phyloP scores from a whole-genome alignment of 202 grass and related monocot genomes.

The Brachypodium distachyon region DNA sequence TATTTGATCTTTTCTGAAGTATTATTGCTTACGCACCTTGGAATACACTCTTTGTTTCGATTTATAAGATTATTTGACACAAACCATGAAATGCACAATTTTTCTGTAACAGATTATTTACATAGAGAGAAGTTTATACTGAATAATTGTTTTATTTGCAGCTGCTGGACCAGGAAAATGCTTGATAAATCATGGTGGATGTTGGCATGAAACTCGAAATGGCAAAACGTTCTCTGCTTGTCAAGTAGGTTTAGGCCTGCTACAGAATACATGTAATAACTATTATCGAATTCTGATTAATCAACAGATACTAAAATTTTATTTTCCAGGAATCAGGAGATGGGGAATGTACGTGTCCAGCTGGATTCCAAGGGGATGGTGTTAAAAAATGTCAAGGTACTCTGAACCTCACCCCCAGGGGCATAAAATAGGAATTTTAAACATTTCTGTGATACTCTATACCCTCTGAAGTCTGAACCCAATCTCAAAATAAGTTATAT shows the following conservation, averaged over 20 bases:
- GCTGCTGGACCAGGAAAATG: slow-evolving; percentile 86
- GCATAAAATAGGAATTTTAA: too few relatives aligned
- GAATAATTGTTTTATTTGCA: slow-evolving; percentile 36
- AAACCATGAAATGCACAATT: not conserved
- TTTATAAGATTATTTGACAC: not conserved
- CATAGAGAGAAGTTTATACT: not conserved
- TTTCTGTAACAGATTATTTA: not conserved
- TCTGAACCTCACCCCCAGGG: not conserved
- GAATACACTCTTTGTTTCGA: not conserved
- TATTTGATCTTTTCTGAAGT: not conserved
- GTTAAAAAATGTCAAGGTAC: slow-evolving; percentile 74
- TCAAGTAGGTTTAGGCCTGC: slow-evolving; percentile 37
- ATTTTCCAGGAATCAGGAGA: slow-evolving; percentile 55
- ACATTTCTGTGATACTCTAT: too few relatives aligned
- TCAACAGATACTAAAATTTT: not conserved
- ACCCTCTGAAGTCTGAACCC: too few relatives aligned
- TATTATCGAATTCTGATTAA: not conserved
- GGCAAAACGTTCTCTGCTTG: slow-evolving; percentile 81
- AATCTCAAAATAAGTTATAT: not conserved
- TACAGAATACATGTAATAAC: not conserved
- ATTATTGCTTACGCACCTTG: not conserved
- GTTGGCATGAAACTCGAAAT: slow-evolving; percentile 66
- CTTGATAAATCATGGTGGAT: slow-evolving; percentile 74
- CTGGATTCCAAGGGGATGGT: slow-evolving; percentile 76
- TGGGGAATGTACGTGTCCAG: slow-evolving; percentile 66